phyloP scores from a whole-genome alignment of 176 grass and related monocot species.

The Guadua angustifolia region DNA sequence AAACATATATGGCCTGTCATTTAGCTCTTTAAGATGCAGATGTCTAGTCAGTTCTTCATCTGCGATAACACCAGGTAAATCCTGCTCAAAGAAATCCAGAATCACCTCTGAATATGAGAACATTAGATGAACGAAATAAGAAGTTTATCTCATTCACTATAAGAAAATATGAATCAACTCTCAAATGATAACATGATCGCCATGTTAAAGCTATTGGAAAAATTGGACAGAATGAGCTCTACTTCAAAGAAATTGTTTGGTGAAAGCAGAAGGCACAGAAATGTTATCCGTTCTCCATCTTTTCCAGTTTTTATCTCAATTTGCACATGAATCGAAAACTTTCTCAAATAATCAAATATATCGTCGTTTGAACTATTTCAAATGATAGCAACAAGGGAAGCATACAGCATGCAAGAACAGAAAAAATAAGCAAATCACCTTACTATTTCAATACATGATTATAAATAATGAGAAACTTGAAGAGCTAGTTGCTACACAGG shows the following conservation, averaged over 20 bases:
- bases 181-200: neutral
- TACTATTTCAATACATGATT: neutral
- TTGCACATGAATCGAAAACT: neutral
- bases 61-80: constrained; percentile 61
- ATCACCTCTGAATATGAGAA: constrained; percentile 39
- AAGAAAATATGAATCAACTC: neutral
- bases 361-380: neutral
- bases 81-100: constrained; percentile 53
- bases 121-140: constrained; percentile 28
- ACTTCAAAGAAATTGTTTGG: neutral
- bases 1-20: constrained; percentile 74
- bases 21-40: constrained; percentile 77
- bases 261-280: neutral
- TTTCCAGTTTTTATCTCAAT: neutral
- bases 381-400: constrained; percentile 14
- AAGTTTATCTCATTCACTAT: constrained; percentile 15
- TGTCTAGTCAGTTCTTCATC: constrained; percentile 74
- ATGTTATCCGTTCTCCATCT: neutral
- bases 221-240: neutral
- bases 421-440: constrained; percentile 8
- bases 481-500: neutral
- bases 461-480: neutral
- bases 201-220: constrained; percentile 7
- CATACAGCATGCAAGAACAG: neutral
- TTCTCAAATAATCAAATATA: constrained; percentile 10